A percentile compares a stretch with the other conserved stretches of the same genome.
These are phyloP conservation scores for Vigna reflexopilosa DNA, from an alignment of 306 rosid species.

Conservation along the genomic window DNA sequence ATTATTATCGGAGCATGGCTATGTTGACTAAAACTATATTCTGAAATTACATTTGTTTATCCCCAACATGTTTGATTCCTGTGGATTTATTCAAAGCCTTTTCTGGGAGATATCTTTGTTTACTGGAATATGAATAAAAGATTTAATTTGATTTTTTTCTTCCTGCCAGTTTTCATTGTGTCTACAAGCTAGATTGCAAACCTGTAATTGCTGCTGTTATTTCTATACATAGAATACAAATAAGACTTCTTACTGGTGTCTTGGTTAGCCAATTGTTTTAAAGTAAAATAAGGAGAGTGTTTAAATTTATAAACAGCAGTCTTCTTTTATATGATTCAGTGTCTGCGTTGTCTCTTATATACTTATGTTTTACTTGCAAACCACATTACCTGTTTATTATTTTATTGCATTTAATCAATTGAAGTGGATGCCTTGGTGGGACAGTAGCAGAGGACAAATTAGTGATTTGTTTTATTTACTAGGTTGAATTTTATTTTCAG, in stretches of 20 bases:
- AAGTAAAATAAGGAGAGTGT: background rate
- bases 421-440: no score
- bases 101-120: constrained; percentile 10
- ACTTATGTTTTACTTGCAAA: background rate
- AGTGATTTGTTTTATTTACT: no score
- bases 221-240: background rate
- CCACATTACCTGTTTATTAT: background rate
- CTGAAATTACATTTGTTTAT: constrained; percentile 16
- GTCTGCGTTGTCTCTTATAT: background rate
- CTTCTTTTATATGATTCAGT: background rate
- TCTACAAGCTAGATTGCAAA: constrained; percentile 16
- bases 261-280: background rate
- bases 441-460: no score
- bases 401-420: no score
- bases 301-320: background rate
- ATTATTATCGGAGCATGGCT: background rate
- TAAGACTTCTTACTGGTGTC: constrained; percentile 4
- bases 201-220: background rate
- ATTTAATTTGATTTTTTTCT: constrained; percentile 8
- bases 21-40: constrained; percentile 4
- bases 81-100: background rate
- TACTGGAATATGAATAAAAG: constrained; percentile 7
- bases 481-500: background rate
- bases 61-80: background rate
- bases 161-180: constrained; percentile 16